These are phyloP conservation scores for Citrus cavaleriei DNA, from an alignment of 345 rosid species.

Conservation along the genomic window DNA sequence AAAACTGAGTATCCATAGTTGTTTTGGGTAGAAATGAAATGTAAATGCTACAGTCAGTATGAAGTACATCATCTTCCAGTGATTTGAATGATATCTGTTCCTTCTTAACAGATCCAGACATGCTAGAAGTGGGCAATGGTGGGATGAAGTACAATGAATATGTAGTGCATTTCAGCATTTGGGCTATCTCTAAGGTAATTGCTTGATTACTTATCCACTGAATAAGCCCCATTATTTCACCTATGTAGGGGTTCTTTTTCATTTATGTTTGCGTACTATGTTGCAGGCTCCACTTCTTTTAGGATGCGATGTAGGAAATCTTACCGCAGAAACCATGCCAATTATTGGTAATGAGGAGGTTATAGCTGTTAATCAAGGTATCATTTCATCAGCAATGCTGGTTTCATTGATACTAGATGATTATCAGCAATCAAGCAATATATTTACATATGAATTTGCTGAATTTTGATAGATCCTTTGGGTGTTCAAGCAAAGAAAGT, in stretches of 20 bases:
- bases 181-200: constrained; percentile 38
- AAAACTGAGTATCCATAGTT: background rate
- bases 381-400: background rate
- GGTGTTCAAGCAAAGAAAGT: constrained; percentile 55
- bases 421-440: background rate
- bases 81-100: background rate
- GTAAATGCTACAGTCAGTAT: background rate
- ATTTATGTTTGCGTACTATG: background rate
- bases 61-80: background rate
- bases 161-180: constrained; percentile 33
- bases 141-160: constrained; percentile 37
- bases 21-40: background rate
- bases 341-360: constrained; percentile 41
- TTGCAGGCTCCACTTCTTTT: constrained; percentile 41
- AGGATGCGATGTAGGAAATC: constrained; percentile 39
- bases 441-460: background rate
- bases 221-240: background rate
- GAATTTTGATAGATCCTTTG: constrained; percentile 25
- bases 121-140: constrained; percentile 44
- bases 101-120: constrained; percentile 29
- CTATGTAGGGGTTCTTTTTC: background rate
- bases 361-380: constrained; percentile 50
- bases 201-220: background rate
- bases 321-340: constrained; percentile 27
- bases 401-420: background rate